Evolutionary conservation across 164 flowering plant species (phyloP).

Genomic region (Vitis cinerea): DNA sequence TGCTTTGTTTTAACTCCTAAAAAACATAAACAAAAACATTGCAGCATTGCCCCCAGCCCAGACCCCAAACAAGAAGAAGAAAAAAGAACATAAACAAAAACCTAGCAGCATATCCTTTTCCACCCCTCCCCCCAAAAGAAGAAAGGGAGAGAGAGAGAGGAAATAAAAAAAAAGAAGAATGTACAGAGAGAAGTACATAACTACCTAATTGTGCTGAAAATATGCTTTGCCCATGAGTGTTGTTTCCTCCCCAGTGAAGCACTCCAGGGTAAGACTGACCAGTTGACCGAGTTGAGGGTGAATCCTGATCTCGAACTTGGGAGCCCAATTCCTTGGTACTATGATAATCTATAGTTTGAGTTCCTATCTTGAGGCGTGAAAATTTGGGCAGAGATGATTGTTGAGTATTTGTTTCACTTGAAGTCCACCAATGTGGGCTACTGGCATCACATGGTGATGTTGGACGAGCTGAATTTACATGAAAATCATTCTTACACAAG

Average conservation of each 20-base stretch:
- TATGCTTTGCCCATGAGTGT: constrained; percentile 4
- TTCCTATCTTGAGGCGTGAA: constrained; percentile 24
- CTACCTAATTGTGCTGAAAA: constrained; percentile 20
- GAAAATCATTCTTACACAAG: constrained; percentile 11
- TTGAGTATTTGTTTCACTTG: constrained; percentile 14
- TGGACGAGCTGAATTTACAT: constrained; percentile 7
- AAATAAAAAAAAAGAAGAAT: background rate
- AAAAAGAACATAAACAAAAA: too few species aligned
- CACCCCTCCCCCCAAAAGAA: too few species aligned
- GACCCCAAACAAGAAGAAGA: too few species aligned
- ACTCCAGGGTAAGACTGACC: constrained; percentile 29
- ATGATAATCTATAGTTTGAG: constrained; percentile 6
- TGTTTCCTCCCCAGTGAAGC: constrained; percentile 16
- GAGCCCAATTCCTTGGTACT: constrained; percentile 14
- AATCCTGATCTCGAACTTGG: constrained; percentile 30
- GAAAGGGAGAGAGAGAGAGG: background rate
- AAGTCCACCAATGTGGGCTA: constrained; percentile 10
- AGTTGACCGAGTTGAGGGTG: constrained; percentile 34
- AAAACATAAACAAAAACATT: too few species aligned
- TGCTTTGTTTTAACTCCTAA: too few species aligned
- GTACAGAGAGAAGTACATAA: background rate
- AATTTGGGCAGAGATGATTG: constrained; percentile 17
- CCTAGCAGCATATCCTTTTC: too few species aligned
- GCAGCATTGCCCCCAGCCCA: too few species aligned
- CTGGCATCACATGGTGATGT: background rate